Base-by-base conservation (phyloP, 2,329 filamentous ascomycete species). In the Sporothrix luriei region DNA sequence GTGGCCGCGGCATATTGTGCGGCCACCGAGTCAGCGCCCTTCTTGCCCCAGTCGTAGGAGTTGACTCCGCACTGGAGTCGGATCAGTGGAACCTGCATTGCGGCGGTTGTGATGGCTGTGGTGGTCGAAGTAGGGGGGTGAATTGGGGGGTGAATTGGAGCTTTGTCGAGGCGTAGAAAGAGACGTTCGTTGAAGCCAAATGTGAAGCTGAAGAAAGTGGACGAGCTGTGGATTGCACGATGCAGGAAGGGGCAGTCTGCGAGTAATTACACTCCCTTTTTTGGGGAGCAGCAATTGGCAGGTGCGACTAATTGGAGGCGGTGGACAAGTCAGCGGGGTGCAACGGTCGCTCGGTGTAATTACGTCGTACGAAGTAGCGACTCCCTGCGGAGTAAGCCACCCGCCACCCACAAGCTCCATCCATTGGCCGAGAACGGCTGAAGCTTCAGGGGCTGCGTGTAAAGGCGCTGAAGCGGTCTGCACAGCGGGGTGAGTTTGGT, bases 21-120 rank as follows among this genome's bases (percentile, higher is more conserved):
- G 66, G 94, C 95, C 16, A 94, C 91, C 62, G 94, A 98, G 70
- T 91, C 87, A 72, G 87, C 87, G 76, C 95, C 95, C 77, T 93
- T 87, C 84, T 99, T 99, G 74, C 94, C 95, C 95, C 95, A 99
- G 83, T 97, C 95, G 79, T 99, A 99, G 80, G 94, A 97, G 81
- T 98, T 98, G 77, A 97, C 93, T 77, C 94, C 95, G 82, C 91
- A 94, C 79, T 91, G 89, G 74, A 98, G 88, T 75, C 93, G 89
- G 78, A 97, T 85, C 68, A 98, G 83, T 76, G 94, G 94, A 72
- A 95, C 88, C 77, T 91, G 91, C 86, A 94, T 83, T 33, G 67
- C 77, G 68, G n/a, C 3, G 52, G 51, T 5, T 21, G 51, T 40
- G 43, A 19, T 26, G 61, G 9, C 21, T 4, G 55, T 14, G 11